Evolutionary conservation across 2,329 filamentous ascomycete species (phyloP), one percentile per base, ranked within the genome.

Genomic region (Didymella pomorum): DNA sequence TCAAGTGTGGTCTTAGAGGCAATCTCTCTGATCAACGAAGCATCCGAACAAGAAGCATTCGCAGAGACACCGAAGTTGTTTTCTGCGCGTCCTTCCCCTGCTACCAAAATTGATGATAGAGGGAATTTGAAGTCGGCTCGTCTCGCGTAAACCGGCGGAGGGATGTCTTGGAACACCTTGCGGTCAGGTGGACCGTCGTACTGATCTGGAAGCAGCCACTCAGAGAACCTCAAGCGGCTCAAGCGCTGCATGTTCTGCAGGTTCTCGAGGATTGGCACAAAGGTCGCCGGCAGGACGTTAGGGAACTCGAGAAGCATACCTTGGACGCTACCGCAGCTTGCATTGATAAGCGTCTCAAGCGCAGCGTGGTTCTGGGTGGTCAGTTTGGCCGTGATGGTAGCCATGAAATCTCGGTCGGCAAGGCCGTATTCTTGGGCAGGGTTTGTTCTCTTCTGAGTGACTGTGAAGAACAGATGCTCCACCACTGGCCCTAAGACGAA

Each of bases 1-100:
- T 90, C 87, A 0, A 91, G 79, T 2, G 53, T 56, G 0, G 67
- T 70, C 8, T 46, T 47, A 1, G 16, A 14, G 6, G 62, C 61
- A 1, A 72, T 44, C 4, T 66, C 44, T 0, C 57, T 18, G 4
- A 75, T 23, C 8, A 71, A n/a, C 1, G 26, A 3, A 25, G 35
- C 8, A n/a, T 71, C 59, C 29, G 69, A 55, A 26, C 59, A 56
- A 1, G 68, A 67, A 1, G 59, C 55, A 3, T 57, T 50, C 1
- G 69, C 59, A 1, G 60, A 20, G 10, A 71, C 43, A 0, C 3
- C 33, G 1, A 74, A 48, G 5, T 43, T n/a, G 21, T n/a, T 23
- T 10, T 47, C 43, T 20, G 18, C 8, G 8, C 42, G 21, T 14
- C 41, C 9, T 0, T 16, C 41, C 9, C 26, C 39, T 2, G 45